These are phyloP conservation scores for Pseudogymnoascus sp. DNA, from an alignment of 2,329 filamentous ascomycete genomes.

Conservation along the genomic window DNA sequence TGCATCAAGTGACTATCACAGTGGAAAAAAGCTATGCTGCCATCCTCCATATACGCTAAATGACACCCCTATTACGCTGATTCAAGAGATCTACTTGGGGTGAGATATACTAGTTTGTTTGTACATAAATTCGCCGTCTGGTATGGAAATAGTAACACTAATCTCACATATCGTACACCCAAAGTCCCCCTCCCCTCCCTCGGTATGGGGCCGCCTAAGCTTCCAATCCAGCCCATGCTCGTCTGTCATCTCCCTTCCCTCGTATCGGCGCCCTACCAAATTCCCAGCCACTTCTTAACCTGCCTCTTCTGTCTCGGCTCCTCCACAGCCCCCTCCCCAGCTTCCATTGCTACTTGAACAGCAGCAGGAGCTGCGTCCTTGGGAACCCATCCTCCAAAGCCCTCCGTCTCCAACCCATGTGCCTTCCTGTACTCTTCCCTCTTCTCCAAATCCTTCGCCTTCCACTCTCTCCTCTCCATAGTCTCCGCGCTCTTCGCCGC, in stretches of 20 bases:
- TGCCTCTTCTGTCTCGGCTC: slow-evolving; percentile 38
- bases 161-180: slow-evolving; percentile 1
- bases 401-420: slow-evolving; percentile 65
- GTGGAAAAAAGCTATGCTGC: too few relatives aligned
- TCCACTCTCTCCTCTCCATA: slow-evolving; percentile 61
- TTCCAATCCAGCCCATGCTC: not conserved
- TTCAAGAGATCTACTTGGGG: not conserved
- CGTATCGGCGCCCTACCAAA: slow-evolving; percentile 49
- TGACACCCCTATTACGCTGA: not conserved
- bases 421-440: slow-evolving; percentile 75
- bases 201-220: not conserved
- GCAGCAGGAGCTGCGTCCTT: slow-evolving; percentile 19
- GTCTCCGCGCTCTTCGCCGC: slow-evolving; percentile 61
- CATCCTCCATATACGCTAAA: too few relatives aligned
- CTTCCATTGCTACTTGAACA: slow-evolving; percentile 8
- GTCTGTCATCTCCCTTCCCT: not conserved
- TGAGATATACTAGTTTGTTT: not conserved
- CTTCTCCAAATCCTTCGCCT: slow-evolving; percentile 81
- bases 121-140: not conserved
- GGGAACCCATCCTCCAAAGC: slow-evolving; percentile 42
- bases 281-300: slow-evolving; percentile 75
- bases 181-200: not conserved
- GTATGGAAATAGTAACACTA: not conserved
- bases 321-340: slow-evolving; percentile 29
- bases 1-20: too few relatives aligned